Percentiles rank a stretch among this genome's conserved stretches.
Evolutionary conservation across 2,329 filamentous ascomycete genomes (phyloP).

Genomic region (Dactylellina sp.): DNA sequence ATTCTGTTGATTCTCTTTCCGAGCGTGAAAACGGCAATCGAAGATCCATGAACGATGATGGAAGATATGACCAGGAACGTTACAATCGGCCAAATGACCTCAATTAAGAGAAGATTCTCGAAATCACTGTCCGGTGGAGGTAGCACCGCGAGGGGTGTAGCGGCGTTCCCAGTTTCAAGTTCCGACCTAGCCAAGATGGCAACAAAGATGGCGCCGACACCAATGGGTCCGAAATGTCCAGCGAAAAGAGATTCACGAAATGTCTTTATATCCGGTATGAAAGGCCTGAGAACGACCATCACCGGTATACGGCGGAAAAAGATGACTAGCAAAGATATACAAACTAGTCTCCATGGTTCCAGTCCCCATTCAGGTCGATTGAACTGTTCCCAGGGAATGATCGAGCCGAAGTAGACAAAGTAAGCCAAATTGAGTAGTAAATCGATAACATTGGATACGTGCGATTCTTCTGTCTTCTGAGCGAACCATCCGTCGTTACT

Average conservation of each 20-base stretch:
- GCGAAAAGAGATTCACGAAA: constrained; percentile 98
- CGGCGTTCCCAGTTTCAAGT: constrained; percentile 75
- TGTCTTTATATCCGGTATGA: constrained; percentile 97
- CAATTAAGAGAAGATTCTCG: constrained; percentile 77
- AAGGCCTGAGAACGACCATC: constrained; percentile 88
- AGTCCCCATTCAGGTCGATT: constrained; percentile 80
- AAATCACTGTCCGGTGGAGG: constrained; percentile 69
- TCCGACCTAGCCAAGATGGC: constrained; percentile 94
- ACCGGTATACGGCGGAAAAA: constrained; percentile 95
- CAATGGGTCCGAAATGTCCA: constrained; percentile 96
- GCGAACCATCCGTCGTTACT: constrained; percentile 99
- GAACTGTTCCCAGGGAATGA: constrained; percentile 95
- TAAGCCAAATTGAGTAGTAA: constrained; percentile 95
- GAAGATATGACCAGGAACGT: constrained; percentile 94
- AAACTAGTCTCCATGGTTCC: constrained; percentile 87
- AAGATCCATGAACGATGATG: constrained; percentile 97
- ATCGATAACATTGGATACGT: constrained; percentile 99
- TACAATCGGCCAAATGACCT: constrained; percentile 93
- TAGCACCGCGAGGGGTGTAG: constrained; percentile 77
- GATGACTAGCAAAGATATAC: constrained; percentile 91
- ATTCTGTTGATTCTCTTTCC: constrained; percentile 89
- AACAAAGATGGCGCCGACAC: constrained; percentile 95
- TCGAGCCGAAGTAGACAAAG: constrained; percentile 96
- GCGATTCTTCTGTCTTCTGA: constrained; percentile 96
- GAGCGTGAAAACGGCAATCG: constrained; percentile 94